These are phyloP conservation scores for Suhomyces pyralidae DNA, from an alignment of 805 yeast genomes.

Conservation along the genomic window DNA sequence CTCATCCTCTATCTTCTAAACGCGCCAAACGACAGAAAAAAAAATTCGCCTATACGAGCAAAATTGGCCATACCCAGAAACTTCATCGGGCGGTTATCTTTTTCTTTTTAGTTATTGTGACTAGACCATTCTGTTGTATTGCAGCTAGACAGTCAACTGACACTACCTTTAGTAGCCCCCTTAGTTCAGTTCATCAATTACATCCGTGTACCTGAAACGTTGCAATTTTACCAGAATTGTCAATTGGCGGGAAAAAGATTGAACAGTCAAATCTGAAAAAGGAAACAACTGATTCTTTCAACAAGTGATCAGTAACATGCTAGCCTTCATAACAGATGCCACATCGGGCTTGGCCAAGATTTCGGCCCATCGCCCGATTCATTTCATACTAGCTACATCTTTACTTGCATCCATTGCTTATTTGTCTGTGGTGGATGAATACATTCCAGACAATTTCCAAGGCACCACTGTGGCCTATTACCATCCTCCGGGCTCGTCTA, in stretches of 20 bases:
- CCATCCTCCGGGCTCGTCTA: constrained; percentile 34
- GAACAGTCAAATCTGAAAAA: background rate
- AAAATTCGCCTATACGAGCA: constrained; percentile 1
- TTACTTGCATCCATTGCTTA: constrained; percentile 78
- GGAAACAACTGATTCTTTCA: background rate
- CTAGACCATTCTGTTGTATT: background rate
- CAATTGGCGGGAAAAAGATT: background rate
- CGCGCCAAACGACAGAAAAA: constrained; percentile 1
- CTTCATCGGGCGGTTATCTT: background rate
- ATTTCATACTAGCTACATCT: constrained; percentile 69
- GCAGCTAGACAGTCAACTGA: background rate
- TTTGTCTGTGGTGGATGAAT: constrained; percentile 68
- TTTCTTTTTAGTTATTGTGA: background rate
- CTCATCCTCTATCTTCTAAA: background rate
- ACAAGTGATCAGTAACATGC: constrained; percentile 17
- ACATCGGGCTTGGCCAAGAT: constrained; percentile 46
- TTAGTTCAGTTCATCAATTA: background rate
- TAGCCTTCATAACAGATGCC: constrained; percentile 27
- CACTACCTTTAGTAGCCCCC: background rate
- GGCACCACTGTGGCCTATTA: constrained; percentile 27
- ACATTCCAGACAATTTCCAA: constrained; percentile 48
- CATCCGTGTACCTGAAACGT: background rate
- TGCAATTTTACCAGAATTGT: background rate
- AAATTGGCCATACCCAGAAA: background rate
- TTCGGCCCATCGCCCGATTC: constrained; percentile 84